Base-by-base conservation (phyloP, 148 eudicot species). In the Rhododendron mucronatum region DNA sequence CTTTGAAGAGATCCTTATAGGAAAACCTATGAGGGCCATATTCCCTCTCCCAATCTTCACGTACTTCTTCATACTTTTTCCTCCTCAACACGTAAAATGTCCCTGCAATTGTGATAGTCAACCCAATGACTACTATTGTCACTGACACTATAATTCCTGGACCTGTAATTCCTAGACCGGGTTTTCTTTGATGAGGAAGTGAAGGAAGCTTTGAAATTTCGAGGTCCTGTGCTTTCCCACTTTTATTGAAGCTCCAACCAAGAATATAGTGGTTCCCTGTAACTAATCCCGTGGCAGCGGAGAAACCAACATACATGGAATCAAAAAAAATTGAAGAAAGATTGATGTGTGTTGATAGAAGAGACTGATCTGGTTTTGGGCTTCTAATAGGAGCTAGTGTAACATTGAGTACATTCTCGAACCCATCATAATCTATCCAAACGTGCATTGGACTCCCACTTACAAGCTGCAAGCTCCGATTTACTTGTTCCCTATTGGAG, bases 221-320 rank as follows among this genome's bases (percentile, higher is more conserved):
- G 0, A 67, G 73, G 33, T 1, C 33, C 0, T 67, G 73, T 10
- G 73, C 33, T 67, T 67, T 55, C 33, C 80, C 87, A 28, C 85
- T 88, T 90, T 23, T 82, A 45, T 59, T 82, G 84, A 82, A 88
- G 53, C 90, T 88, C 90, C 90, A 85, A n/a, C 90, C 88, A 18
- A 86, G 82, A 65, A 88, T 53, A 33, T 83, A 88, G 81, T 88
- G 86, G 65, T 67, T 51, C 44, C 78, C 74, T 65, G 81, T 28
- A 15, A 57, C 67, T 48, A 74, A 35, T 48, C 88, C 88, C 5
- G 86, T 77, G 33, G 86, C 10, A 23, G 87, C 69, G 1, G 86
- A 82, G 75, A 85, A 83, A 67, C 90, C 93, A 53, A 86, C 90
- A 83, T 89, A 91, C 92, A 91, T 90, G 37, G 84, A 82, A 41